phyloP scores from a whole-genome alignment of 208 protist species.

The Wallacemonas collosoma region DNA sequence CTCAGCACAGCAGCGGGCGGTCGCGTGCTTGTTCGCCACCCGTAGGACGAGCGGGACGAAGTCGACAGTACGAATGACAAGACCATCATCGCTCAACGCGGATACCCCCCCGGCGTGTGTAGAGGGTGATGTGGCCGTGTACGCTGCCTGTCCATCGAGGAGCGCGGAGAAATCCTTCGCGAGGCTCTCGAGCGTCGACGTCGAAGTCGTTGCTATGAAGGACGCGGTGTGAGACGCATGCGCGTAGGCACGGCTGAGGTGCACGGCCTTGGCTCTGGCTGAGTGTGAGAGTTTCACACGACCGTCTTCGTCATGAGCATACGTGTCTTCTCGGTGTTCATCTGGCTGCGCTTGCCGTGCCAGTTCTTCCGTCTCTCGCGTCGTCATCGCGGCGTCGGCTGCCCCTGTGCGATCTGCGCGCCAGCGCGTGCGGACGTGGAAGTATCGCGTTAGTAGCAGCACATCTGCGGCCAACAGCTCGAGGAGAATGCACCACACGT shows the following conservation, averaged over 20 bases:
- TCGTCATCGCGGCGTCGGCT: not conserved
- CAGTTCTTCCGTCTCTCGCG: not conserved
- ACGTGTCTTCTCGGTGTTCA: not conserved
- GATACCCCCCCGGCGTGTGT: too few species aligned
- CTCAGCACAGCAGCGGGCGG: not conserved
- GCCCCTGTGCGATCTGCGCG: not conserved
- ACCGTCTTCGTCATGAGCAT: too few species aligned
- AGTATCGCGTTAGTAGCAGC: too few species aligned
- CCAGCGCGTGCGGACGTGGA: not conserved
- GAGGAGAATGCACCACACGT: too few species aligned
- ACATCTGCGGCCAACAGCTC: too few species aligned
- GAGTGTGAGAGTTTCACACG: too few species aligned
- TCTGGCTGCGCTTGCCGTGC: not conserved
- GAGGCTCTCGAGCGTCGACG: not conserved
- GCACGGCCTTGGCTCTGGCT: too few species aligned
- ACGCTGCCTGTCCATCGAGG: not conserved
- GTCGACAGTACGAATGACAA: not conserved
- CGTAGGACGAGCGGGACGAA: not conserved
- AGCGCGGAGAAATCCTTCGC: not conserved
- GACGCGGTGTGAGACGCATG: not conserved
- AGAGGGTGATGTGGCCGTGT: not conserved
- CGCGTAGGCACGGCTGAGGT: not conserved
- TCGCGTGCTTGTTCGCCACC: not conserved
- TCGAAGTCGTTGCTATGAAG: not conserved
- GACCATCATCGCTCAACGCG: too few species aligned